Evolutionary conservation across 345 rosid species (phyloP).

Genomic region (Trapa incisa): DNA sequence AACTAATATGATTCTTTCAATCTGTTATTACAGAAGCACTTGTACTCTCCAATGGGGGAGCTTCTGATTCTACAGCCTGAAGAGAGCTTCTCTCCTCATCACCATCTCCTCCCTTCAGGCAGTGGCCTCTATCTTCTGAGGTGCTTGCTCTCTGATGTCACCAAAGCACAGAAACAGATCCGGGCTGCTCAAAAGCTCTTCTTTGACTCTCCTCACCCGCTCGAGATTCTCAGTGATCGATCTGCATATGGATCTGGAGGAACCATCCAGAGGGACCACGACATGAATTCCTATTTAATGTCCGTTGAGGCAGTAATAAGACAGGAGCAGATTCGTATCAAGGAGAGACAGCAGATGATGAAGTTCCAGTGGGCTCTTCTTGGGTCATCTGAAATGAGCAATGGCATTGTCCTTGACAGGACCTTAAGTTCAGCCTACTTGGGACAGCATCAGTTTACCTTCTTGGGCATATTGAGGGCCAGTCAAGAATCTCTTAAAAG

Average conservation of each 20-base stretch:
- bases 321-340: conserved; percentile 48
- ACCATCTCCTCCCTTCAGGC: conserved; percentile 84
- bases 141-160: conserved; percentile 23
- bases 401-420: conserved; percentile 25
- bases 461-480: conserved; percentile 47
- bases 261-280: conserved; percentile 77
- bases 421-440: conserved; percentile 15
- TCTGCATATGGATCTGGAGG: conserved; percentile 82
- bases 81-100: conserved; percentile 71
- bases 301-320: conserved; percentile 54
- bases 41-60: conserved; percentile 92
- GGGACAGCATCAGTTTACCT: conserved; percentile 28
- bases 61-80: conserved; percentile 88
- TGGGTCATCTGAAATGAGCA: conserved; percentile 14
- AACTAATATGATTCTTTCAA: background rate
- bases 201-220: conserved; percentile 95
- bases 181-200: conserved; percentile 55
- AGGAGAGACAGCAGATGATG: conserved; percentile 47
- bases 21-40: conserved; percentile 36
- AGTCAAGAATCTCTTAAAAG: conserved; percentile 57
- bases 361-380: conserved; percentile 65
- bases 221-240: conserved; percentile 82
- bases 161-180: conserved; percentile 49
- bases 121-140: conserved; percentile 64
- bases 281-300: conserved; percentile 72